These are phyloP conservation scores for Cicer cuneatum DNA, from an alignment of 306 rosid genomes.

Conservation along the genomic window DNA sequence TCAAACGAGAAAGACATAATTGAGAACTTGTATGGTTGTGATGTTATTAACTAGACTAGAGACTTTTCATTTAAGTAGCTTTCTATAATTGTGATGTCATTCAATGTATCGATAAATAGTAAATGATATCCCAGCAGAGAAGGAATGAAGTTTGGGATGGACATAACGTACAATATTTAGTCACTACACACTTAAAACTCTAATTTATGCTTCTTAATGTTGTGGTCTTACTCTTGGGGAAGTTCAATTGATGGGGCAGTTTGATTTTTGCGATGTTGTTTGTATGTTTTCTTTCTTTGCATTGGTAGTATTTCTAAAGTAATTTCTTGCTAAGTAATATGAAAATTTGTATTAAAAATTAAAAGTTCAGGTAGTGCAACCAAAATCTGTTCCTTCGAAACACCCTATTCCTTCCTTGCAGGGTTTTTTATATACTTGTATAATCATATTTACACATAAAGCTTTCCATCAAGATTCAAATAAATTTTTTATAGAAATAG, in stretches of 20 bases:
- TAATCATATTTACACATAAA: no score
- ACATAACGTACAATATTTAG: neutral
- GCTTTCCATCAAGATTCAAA: no score
- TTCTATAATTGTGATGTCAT: neutral
- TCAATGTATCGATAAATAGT: neutral
- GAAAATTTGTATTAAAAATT: neutral
- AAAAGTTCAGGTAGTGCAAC: neutral
- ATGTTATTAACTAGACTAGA: neutral
- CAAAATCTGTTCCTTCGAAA: neutral
- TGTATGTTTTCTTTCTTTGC: neutral
- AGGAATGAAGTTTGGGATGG: conserved; percentile 2
- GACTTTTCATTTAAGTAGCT: conserved; percentile 6
- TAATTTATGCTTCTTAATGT: neutral
- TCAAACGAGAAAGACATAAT: neutral
- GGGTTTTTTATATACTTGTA: neutral
- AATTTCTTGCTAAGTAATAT: neutral
- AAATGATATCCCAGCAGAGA: neutral
- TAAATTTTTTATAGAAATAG: no score
- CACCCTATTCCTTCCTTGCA: neutral
- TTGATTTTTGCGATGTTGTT: neutral
- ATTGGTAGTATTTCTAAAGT: neutral
- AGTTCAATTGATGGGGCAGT: neutral
- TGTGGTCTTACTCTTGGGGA: neutral
- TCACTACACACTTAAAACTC: neutral
- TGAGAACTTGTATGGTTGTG: conserved; percentile 10